Percentiles rank a stretch among this genome's conserved stretches.
Evolutionary conservation across 2,329 filamentous ascomycete genomes (phyloP).

Genomic region (Pseudocercospora fijiensis): DNA sequence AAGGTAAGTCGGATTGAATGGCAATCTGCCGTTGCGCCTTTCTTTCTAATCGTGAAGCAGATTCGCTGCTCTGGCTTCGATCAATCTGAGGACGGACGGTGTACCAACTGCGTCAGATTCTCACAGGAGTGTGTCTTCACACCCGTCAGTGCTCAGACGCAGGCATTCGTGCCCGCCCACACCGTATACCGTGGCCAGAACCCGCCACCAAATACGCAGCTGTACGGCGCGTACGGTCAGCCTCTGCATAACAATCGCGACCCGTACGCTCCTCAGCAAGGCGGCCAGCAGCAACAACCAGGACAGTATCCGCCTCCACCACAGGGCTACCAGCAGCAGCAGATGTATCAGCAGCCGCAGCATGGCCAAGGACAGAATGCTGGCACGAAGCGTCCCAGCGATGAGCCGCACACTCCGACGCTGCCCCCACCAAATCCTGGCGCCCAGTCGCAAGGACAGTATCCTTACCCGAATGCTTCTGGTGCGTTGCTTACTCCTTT

Average conservation of each 20-base stretch:
- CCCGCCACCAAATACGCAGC: constrained; percentile 43
- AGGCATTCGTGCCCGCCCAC: constrained; percentile 72
- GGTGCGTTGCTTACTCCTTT: constrained; percentile 48
- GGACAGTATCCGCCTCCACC: constrained; percentile 42
- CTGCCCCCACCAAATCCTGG: constrained; percentile 51
- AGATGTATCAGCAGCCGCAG: constrained; percentile 43
- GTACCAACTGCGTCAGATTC: constrained; percentile 70
- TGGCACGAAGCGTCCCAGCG: constrained; percentile 46
- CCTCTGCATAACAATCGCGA: constrained; percentile 42
- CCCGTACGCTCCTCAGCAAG: constrained; percentile 36
- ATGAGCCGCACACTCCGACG: constrained; percentile 53
- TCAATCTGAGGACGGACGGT: constrained; percentile 68
- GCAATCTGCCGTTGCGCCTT: constrained; percentile 11
- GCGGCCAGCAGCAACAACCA: constrained; percentile 34
- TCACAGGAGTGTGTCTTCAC: constrained; percentile 77
- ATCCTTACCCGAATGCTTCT: constrained; percentile 48
- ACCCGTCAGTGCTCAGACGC: constrained; percentile 70
- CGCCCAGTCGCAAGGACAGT: constrained; percentile 42
- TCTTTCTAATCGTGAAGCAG: constrained; percentile 43
- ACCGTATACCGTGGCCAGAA: constrained; percentile 57
- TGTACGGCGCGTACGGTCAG: constrained; percentile 55
- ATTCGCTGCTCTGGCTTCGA: constrained; percentile 76
- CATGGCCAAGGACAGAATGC: constrained; percentile 22
- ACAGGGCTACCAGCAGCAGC: constrained; percentile 45
- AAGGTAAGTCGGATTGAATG: constrained; percentile 47